A percentile compares a stretch with the other conserved stretches of the same genome.
Evolutionary conservation across 169 alveolate genomes (phyloP).

Genomic region (Cyclospora cayetanensis): DNA sequence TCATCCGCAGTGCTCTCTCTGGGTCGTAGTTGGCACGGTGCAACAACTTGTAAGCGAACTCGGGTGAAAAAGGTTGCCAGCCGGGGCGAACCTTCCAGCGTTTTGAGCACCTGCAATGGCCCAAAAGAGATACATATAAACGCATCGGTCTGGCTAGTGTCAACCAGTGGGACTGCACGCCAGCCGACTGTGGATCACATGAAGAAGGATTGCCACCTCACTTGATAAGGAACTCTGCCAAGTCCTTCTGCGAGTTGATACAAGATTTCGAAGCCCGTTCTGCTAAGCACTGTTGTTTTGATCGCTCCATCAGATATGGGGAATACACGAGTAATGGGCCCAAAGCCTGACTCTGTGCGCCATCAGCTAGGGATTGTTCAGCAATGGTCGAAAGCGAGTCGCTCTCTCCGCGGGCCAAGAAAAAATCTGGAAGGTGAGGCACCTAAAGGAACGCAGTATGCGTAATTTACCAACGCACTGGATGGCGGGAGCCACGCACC

Average conservation of each 20-base stretch:
- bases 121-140: too few species aligned
- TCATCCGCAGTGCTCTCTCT: conserved; percentile 82
- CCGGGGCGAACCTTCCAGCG: conserved; percentile 88
- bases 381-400: conserved; percentile 47
- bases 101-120: conserved; percentile 78
- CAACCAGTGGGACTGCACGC: too few species aligned
- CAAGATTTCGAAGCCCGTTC: conserved; percentile 46
- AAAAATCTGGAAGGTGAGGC: conserved; percentile 65
- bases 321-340: conserved; percentile 61
- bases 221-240: conserved; percentile 58
- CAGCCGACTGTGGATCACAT: too few species aligned
- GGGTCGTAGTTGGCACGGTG: conserved; percentile 90
- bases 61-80: conserved; percentile 92
- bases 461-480: too few species aligned
- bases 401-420: conserved; percentile 54
- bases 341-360: conserved; percentile 65
- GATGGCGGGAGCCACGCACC: too few species aligned
- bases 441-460: conserved; percentile 5
- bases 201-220: too few species aligned
- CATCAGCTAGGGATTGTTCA: conserved; percentile 37
- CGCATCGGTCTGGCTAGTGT: too few species aligned
- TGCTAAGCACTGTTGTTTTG: conserved; percentile 53
- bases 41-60: conserved; percentile 87
- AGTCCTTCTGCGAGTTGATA: conserved; percentile 55
- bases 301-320: conserved; percentile 58